Evolutionary conservation across 176 grass and related monocot species (phyloP), one percentile per base, ranked within the genome.

Genomic region (Avena insularis): DNA sequence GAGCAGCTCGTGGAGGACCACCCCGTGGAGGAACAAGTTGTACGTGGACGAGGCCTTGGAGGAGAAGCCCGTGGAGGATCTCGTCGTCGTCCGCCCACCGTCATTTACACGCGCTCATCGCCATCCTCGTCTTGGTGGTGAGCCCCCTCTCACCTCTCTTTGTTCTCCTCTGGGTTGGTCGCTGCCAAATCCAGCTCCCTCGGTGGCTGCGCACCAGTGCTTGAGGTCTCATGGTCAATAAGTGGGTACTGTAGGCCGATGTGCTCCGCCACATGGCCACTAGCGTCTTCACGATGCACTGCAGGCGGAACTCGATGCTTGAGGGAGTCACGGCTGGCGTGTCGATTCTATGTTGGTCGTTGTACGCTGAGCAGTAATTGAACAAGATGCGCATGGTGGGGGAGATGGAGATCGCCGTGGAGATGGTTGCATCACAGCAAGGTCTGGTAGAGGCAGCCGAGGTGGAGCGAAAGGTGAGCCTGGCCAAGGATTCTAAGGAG

Each of bases 331-430:
- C 57, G 1, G 68, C 49, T 13, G 90, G 82, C 74, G 86, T 94
- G 62, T 84, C 92, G 13, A 90, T 93, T 78, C 33, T 97, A 15
- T 94, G 84, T 78, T 94, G 95, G 92, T 91, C 91, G 3, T 67
- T 84, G 75, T 93, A 89, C 85, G 85, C 86, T 1, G 92, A 94
- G 84, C 95, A 94, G 89, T 79, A 79, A 74, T 27, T 93, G 79
- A 97, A 93, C 75, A 97, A 91, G 71, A 86, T 93, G 38, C 71
- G 88, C 85, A n/a, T 91, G 49, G 79, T 79, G 16, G 83, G 82
- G 5, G 88, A 82, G 23, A 88, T 90, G 81, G 31, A 23, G 36
- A 1, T 85, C 11, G 92, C 65, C 2, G 80, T 50, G 68, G 80
- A 57, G 55, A 29, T 89, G 46, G 69, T 5, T 3, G 87, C 85